phyloP scores from a whole-genome alignment of 2,329 filamentous ascomycete genomes.

The Endoconidiophora laricicola region DNA sequence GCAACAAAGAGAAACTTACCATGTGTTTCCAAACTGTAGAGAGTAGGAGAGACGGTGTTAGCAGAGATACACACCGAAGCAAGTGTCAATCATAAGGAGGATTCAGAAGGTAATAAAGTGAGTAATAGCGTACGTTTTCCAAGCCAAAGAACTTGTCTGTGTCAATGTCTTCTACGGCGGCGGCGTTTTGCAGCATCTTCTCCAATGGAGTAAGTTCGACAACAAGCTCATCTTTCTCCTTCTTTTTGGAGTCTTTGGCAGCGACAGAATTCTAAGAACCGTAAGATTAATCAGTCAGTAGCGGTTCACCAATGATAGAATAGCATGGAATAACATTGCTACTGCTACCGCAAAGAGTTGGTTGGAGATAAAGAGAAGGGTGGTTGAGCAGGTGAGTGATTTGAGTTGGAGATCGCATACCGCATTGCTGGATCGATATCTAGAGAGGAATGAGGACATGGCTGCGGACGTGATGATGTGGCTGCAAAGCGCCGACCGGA shows the following conservation, averaged over 20 bases:
- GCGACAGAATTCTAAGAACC: constrained; percentile 13
- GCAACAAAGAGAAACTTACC: constrained; percentile 37
- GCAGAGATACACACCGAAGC: constrained; percentile 15
- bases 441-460: constrained; percentile 9
- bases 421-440: constrained; percentile 9
- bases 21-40: constrained; percentile 84
- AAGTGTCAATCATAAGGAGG: neutral
- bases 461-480: neutral
- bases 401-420: neutral
- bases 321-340: too few species aligned
- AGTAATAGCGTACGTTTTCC: constrained; percentile 62
- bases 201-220: constrained; percentile 45
- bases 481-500: neutral
- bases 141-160: constrained; percentile 97
- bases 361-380: neutral
- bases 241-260: constrained; percentile 30
- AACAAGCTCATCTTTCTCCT: constrained; percentile 41
- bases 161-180: constrained; percentile 67
- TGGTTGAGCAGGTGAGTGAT: neutral
- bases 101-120: constrained; percentile 10
- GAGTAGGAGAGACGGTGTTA: constrained; percentile 18
- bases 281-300: constrained; percentile 15
- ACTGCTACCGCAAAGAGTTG: neutral
- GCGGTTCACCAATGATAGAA: constrained; percentile 5
- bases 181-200: constrained; percentile 67